phyloP scores from a whole-genome alignment of 148 eudicot species.

The Cornus kousa region DNA sequence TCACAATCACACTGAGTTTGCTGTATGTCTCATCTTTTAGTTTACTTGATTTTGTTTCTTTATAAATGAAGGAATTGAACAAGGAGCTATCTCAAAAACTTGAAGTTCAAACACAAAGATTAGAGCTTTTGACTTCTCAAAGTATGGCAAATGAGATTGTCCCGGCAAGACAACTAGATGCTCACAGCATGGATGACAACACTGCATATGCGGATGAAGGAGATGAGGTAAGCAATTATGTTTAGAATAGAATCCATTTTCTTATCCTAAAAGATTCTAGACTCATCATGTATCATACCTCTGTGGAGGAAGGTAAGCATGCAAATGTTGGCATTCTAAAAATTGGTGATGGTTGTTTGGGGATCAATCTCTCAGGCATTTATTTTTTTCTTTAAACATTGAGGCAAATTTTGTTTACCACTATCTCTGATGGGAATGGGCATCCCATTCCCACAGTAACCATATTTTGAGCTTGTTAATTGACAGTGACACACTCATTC shows the following conservation, averaged over 20 bases:
- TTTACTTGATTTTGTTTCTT: background rate
- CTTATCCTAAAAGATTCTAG: background rate
- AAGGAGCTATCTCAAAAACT: constrained; percentile 80
- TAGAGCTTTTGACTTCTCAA: constrained; percentile 89
- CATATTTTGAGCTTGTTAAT: too few relatives aligned
- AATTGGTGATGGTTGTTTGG: background rate
- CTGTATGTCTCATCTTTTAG: background rate
- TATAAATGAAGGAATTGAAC: constrained; percentile 64
- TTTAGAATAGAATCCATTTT: background rate
- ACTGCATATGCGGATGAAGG: constrained; percentile 94
- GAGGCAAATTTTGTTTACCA: too few relatives aligned
- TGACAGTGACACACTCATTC: too few relatives aligned
- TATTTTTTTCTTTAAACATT: too few relatives aligned
- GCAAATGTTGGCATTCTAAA: background rate
- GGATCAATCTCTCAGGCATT: background rate
- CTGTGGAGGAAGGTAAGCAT: background rate
- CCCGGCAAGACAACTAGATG: constrained; percentile 42
- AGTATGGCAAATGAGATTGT: constrained; percentile 64
- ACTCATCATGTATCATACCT: background rate
- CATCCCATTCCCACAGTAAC: too few relatives aligned
- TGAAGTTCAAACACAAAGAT: constrained; percentile 92
- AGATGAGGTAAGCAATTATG: constrained; percentile 65
- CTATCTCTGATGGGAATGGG: too few relatives aligned
- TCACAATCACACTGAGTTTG: background rate
- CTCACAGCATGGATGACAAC: constrained; percentile 45